A percentile compares a stretch with the other conserved stretches of the same genome.
phyloP scores from a whole-genome alignment of 148 eudicot species.

The Amaranthus palmeri region DNA sequence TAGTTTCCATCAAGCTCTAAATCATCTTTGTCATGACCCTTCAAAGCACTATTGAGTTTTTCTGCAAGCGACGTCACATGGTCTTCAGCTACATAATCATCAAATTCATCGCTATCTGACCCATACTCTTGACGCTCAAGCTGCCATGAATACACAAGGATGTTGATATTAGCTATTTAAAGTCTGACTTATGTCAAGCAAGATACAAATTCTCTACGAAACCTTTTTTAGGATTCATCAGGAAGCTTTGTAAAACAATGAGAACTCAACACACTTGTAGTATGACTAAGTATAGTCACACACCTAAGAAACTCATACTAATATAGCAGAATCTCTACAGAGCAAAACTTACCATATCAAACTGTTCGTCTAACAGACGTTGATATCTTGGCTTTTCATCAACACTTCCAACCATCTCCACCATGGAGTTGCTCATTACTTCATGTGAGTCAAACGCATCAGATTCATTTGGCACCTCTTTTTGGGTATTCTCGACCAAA shows the following conservation, averaged over 20 bases:
- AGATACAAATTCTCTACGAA: not conserved
- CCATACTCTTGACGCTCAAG: slow-evolving; percentile 81
- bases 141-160: slow-evolving; percentile 33
- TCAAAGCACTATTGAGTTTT: slow-evolving; percentile 51
- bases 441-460: slow-evolving; percentile 17
- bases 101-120: slow-evolving; percentile 52
- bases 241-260: not conserved
- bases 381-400: slow-evolving; percentile 51
- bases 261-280: not conserved
- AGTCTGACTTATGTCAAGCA: not conserved
- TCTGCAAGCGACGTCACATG: slow-evolving; percentile 45
- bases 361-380: slow-evolving; percentile 71
- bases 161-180: not conserved
- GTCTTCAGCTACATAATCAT: slow-evolving; percentile 33
- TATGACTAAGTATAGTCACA: not conserved
- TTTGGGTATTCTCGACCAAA: slow-evolving; percentile 24
- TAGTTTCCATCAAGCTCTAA: slow-evolving; percentile 40
- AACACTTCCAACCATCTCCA: slow-evolving; percentile 7
- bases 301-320: not conserved
- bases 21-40: slow-evolving; percentile 35
- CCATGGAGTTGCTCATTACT: slow-evolving; percentile 15
- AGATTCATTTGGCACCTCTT: slow-evolving; percentile 19
- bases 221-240: not conserved
- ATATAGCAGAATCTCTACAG: not conserved
- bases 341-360: slow-evolving; percentile 65